Conservation (phyloP, 1,284 basidiomycete genomes). For the Pseudozyma hubeiensis region DNA sequence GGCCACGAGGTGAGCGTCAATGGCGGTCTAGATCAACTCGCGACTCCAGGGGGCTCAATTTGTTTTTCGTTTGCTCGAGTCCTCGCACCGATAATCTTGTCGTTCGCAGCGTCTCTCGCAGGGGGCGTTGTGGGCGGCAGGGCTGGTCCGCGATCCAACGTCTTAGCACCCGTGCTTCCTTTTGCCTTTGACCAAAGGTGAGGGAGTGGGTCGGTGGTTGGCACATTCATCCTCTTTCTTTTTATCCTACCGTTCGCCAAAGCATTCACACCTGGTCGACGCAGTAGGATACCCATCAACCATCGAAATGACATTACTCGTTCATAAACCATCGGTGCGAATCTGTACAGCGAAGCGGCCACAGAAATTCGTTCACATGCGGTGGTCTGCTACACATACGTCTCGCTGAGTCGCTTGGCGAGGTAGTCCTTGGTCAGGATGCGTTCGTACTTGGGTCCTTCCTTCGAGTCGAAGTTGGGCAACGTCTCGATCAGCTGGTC, state of each 20-base stretch:
- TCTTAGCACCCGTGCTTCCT: conserved; percentile 48
- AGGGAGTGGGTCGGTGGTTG: conserved; percentile 53
- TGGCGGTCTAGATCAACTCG: conserved; percentile 53
- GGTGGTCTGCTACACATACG: conserved; percentile 15
- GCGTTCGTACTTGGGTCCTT: conserved; percentile 68
- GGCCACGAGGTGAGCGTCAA: conserved; percentile 56
- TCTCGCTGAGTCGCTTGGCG: conserved; percentile 73
- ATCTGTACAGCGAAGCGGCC: too few species aligned
- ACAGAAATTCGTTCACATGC: too few species aligned
- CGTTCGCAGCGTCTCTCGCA: conserved; percentile 25
- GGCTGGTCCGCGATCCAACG: conserved; percentile 51
- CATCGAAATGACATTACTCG: neutral
- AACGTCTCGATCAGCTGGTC: conserved; percentile 78
- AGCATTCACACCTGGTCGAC: neutral
- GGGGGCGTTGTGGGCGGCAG: conserved; percentile 22
- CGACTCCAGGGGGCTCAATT: conserved; percentile 48
- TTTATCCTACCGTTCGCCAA: conserved; percentile 1
- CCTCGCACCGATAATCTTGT: conserved; percentile 36
- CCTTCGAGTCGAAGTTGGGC: conserved; percentile 71
- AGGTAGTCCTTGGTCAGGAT: conserved; percentile 81
- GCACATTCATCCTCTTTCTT: conserved; percentile 23
- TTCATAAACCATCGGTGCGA: too few species aligned
- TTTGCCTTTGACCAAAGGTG: conserved; percentile 11
- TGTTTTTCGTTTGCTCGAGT: conserved; percentile 39
- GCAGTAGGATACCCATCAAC: neutral